Base-by-base conservation (phyloP, 108 stramenopile genomes). In the Nitzschia palea region DNA sequence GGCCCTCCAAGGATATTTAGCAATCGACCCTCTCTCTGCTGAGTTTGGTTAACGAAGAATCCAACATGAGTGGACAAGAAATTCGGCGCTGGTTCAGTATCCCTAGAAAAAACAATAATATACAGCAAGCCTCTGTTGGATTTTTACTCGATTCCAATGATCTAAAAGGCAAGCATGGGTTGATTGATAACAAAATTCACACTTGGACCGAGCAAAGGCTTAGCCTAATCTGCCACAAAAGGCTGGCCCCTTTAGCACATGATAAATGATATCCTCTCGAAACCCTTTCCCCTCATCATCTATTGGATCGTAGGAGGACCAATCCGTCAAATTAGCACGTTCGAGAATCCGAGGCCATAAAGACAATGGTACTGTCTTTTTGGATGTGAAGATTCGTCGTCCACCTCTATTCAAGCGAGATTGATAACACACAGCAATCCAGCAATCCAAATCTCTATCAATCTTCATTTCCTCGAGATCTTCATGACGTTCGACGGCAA, bases 361-460 rank as follows among this genome's bases (percentile, higher is more conserved):
- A 3, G 54, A 25, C 10, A 30, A 8, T 30, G 23, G 54, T 8
- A 55, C 17, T 9, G 48, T 18, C 12, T 40, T 40, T 5, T 48
- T 20, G 5, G 54, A 26, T 14, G 54, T 12, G 30, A 55, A 4
- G 10, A 55, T 55, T 5, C 30, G 54, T 32, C 54, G 10, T 6
- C 54, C 54, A 30, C 54, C 54, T 20, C 30, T 9, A n/a, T 55
- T 55, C 30, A 55, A 55, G 29, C 54, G 54, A 29, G 54, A 6
- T 4, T 12, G 31, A 32, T 55, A 17, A 31, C 30, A 55, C 10
- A 32, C 54, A 8, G 10, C 54, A 4, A 6, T 5, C 54, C 30
- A 31, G 54, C 54, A 55, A 5, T 28, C 30, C 27, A 55, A 17
- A n/a, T 55, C 54, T 32, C 4, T 55, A 31, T 55, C 30, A n/a